These are phyloP conservation scores for Bipolaris bicolor DNA, from an alignment of 2,329 filamentous ascomycete species.

Conservation along the genomic window DNA sequence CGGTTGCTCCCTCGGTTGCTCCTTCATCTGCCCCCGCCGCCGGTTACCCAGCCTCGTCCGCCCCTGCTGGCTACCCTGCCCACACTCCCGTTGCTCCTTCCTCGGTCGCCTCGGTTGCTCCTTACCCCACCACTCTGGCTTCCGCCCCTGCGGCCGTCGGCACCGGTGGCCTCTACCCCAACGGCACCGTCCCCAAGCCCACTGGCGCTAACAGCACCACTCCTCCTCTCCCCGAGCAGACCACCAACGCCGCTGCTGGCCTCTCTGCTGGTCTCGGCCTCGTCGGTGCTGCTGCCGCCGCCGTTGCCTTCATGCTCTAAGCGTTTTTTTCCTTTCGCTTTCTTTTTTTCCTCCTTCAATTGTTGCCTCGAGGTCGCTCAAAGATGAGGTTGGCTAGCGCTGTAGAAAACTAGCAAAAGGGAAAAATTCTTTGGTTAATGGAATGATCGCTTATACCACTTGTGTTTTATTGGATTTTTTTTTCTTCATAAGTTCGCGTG, in stretches of 20 bases:
- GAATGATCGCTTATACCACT: neutral
- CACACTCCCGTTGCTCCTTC: neutral
- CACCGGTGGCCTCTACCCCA: slow-evolving; percentile 14
- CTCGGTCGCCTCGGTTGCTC: slow-evolving; percentile 8
- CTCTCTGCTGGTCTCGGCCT: slow-evolving; percentile 47
- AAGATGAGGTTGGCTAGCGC: too few species aligned
- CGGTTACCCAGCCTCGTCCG: neutral
- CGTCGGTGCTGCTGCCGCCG: slow-evolving; percentile 50
- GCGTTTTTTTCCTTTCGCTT: slow-evolving; percentile 8
- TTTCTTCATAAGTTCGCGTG: too few species aligned
- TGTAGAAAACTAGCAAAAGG: neutral
- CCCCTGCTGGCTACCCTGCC: neutral
- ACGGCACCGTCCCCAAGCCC: slow-evolving; percentile 41
- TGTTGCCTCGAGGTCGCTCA: neutral
- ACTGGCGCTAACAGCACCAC: slow-evolving; percentile 37
- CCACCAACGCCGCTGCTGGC: slow-evolving; percentile 42
- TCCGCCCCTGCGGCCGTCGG: slow-evolving; percentile 31
- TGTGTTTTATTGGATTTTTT: neutral
- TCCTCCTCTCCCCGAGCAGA: slow-evolving; percentile 31
- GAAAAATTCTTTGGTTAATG: neutral
- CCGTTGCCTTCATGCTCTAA: slow-evolving; percentile 49
- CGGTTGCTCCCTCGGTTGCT: slow-evolving; percentile 11
- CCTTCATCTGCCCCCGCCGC: slow-evolving; percentile 17
- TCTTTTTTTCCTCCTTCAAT: neutral
- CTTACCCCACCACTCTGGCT: slow-evolving; percentile 22